Evolutionary conservation across 306 rosid genomes (phyloP), one percentile per base, ranked within the genome.

Genomic region (Cucurbita maxima): DNA sequence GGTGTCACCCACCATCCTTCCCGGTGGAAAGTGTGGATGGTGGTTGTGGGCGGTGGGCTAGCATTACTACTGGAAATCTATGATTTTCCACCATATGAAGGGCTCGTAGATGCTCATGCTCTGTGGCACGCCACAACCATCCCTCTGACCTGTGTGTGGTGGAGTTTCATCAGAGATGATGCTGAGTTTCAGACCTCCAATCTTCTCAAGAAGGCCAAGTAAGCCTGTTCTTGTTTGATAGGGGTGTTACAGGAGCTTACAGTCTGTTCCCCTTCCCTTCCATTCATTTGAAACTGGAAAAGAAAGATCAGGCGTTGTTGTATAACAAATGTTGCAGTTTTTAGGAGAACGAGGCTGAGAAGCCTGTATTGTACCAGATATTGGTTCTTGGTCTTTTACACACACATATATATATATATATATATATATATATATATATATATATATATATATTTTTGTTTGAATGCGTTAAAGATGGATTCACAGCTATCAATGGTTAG

Each of bases 141-240:
- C 76, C 97, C 97, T 13, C 75, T 92, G 30, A 87, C 96, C 20
- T 85, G 77, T 72, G 43, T 89, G 13, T 86, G 90, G 97, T 92
- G 97, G 97, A 87, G 92, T 83, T 92, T 92, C 69, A 79, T 83
- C 58, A 79, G 83, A 77, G 96, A 89, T 16, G 97, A 92, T 78
- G 92, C 88, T 13, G 76, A 76, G 80, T 81, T 87, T 57, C 61
- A 40, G 45, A 82, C 92, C 74, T 77, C 84, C 20, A 54, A 44
- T 69, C 77, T 76, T 69, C 58, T 81, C 14, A 87, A 87, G 84
- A 94, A 90, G 77, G 84, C 88, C 71, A 87, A 86, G 76, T 90
- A 90, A 90, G 76, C 70, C 52, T 83, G 48, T 79, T 60, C 22
- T 10, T 47, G 57, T 68, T 68, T 13, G 58, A 47, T 50, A 14